Evolutionary conservation across 805 yeast genomes (phyloP), one percentile per base, ranked within the genome.

Genomic region (Saturnispora kantuleensis): DNA sequence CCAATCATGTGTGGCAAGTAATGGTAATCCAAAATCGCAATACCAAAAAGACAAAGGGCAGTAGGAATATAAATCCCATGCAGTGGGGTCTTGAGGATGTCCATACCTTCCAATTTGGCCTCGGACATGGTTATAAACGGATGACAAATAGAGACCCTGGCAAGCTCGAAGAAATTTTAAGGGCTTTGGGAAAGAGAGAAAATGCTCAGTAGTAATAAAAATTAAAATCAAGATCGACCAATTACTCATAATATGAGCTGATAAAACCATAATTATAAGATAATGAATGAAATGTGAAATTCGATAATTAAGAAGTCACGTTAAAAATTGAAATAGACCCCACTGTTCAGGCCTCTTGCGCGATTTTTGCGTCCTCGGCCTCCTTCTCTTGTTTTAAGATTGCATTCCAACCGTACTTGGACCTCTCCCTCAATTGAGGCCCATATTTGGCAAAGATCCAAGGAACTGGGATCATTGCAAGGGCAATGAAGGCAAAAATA

Each of bases 51-150:
- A 39, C 83, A 69, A 42, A 84, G 68, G 2, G 68, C 75, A 21
- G 73, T 62, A 5, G 94, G 94, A 51, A 84, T 83, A 57, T 75
- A 77, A 41, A 84, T 74, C 15, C 89, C 87, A 55, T 84, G 94
- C 36, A 84, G 61, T 5, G 89, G 88, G 44, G 80, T 75, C 56
- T 80, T 77, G 47, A 81, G 67, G 38, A 82, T 64, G 43, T 77
- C 78, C 51, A 73, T 45, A 5, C 52, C 52, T 42, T 45, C 46
- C 10, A 47, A 15, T 33, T 50, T 50, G n/a, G 18, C 38, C 18
- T 38, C 41, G 10, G 45, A 35, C 42, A 38, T 38, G 10, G 12
- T n/a, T 12, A 10, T 13, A 10, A n/a, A 21, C 16, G 21, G 15
- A 15, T 11, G 29, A 41, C 11, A 17, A 33, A n/a, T 10, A 12